These are phyloP conservation scores for Phytophthora fragariae DNA, from an alignment of 352 stramenopile genomes.

Conservation along the genomic window DNA sequence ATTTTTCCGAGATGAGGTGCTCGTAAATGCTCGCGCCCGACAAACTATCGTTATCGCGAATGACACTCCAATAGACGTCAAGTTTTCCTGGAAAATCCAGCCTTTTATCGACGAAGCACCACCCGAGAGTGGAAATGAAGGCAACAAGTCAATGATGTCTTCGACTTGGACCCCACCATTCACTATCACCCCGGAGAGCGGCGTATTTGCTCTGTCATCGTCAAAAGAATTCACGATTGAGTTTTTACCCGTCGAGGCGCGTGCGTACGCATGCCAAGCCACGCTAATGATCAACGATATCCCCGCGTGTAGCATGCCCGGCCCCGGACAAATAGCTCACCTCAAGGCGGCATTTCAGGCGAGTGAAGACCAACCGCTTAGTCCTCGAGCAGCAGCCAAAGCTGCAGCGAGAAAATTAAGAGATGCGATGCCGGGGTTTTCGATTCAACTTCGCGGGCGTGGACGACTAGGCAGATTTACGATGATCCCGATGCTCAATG, in stretches of 20 bases:
- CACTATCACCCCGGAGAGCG: slow-evolving; percentile 43
- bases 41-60: slow-evolving; percentile 69
- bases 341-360: slow-evolving; percentile 44
- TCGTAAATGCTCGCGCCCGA: slow-evolving; percentile 37
- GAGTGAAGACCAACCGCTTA: slow-evolving; percentile 16
- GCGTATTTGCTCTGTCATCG: slow-evolving; percentile 52
- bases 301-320: slow-evolving; percentile 62
- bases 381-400: slow-evolving; percentile 25
- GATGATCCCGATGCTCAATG: slow-evolving; percentile 19
- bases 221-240: slow-evolving; percentile 52
- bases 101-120: slow-evolving; percentile 4
- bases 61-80: slow-evolving; percentile 69
- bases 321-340: slow-evolving; percentile 46
- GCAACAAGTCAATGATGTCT: slow-evolving; percentile 17
- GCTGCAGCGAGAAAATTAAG: slow-evolving; percentile 23
- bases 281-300: slow-evolving; percentile 58
- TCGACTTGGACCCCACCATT: slow-evolving; percentile 43
- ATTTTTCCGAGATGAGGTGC: slow-evolving; percentile 54
- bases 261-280: slow-evolving; percentile 38
- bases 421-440: slow-evolving; percentile 30
- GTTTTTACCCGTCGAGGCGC: slow-evolving; percentile 47
- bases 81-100: slow-evolving; percentile 63
- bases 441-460: slow-evolving; percentile 28
- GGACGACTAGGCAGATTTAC: slow-evolving; percentile 33
- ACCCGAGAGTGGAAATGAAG: background rate